These are phyloP conservation scores for Theileria annulata DNA, from an alignment of 169 alveolate genomes.

Conservation along the genomic window DNA sequence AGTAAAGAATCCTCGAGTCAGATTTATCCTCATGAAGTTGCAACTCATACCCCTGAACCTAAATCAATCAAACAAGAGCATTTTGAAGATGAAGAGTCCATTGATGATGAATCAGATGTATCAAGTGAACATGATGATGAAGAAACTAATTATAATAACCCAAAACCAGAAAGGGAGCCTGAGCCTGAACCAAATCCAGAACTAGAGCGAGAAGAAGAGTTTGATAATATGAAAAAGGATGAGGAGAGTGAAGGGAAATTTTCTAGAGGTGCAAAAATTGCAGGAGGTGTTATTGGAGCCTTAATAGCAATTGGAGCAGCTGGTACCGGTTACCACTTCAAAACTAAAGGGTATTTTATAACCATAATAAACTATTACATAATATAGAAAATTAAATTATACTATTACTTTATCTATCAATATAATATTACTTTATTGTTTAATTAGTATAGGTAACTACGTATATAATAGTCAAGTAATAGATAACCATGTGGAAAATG, in stretches of 20 bases:
- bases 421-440: no score
- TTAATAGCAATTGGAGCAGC: conserved; percentile 20
- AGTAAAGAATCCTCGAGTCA: not conserved
- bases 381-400: no score
- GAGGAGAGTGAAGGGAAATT: not conserved
- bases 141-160: not conserved
- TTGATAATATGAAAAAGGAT: not conserved
- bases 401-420: not conserved
- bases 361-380: not conserved
- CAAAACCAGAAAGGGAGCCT: not conserved
- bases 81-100: not conserved
- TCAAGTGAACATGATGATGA: not conserved
- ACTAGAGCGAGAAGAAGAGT: not conserved
- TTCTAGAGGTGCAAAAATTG: conserved; percentile 19
- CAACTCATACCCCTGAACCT: not conserved
- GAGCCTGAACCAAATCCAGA: conserved; percentile 4
- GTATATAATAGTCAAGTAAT: not conserved
- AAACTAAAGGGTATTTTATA: not conserved
- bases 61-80: not conserved
- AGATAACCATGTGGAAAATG: not conserved
- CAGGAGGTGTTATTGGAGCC: conserved; percentile 37
- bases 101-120: not conserved
- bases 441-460: no score
- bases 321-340: conserved; percentile 25
- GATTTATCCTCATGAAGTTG: not conserved